These are phyloP conservation scores for Lactarius tabidus DNA, from an alignment of 768 basidiomycete genomes.

Conservation along the genomic window DNA sequence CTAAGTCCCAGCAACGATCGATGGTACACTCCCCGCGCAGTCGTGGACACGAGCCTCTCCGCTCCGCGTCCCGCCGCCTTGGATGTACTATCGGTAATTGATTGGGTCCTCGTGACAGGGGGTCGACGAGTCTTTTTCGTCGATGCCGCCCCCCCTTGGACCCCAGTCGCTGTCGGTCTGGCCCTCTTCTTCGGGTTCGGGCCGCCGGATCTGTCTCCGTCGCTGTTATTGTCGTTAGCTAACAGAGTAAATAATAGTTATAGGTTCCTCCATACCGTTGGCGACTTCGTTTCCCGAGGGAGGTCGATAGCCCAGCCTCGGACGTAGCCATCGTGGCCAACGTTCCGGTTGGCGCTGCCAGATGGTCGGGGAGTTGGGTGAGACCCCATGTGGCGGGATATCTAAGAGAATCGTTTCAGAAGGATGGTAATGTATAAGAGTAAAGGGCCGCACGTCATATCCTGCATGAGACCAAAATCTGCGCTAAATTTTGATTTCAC, in stretches of 20 bases:
- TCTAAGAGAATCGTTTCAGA: neutral
- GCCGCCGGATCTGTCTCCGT: neutral
- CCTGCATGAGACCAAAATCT: accelerated
- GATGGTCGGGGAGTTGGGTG: neutral
- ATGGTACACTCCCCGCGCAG: too few species aligned
- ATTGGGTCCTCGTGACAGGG: neutral
- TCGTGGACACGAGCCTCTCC: neutral
- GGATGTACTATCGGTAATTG: neutral
- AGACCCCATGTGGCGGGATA: neutral
- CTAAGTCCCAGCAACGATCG: too few species aligned
- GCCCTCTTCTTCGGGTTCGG: neutral
- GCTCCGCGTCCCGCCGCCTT: neutral
- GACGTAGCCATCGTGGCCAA: neutral
- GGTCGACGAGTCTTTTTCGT: neutral
- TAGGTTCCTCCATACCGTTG: neutral
- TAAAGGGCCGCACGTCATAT: too few species aligned
- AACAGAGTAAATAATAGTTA: neutral
- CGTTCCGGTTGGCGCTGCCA: neutral
- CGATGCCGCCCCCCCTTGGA: neutral
- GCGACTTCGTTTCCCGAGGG: neutral
- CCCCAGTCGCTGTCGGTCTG: neutral
- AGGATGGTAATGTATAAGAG: too few species aligned
- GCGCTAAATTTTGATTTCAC: neutral
- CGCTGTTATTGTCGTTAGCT: neutral
- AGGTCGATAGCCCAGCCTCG: neutral